Base-by-base conservation (phyloP, 805 yeast genomes). In the Huiozyma naganishii region DNA sequence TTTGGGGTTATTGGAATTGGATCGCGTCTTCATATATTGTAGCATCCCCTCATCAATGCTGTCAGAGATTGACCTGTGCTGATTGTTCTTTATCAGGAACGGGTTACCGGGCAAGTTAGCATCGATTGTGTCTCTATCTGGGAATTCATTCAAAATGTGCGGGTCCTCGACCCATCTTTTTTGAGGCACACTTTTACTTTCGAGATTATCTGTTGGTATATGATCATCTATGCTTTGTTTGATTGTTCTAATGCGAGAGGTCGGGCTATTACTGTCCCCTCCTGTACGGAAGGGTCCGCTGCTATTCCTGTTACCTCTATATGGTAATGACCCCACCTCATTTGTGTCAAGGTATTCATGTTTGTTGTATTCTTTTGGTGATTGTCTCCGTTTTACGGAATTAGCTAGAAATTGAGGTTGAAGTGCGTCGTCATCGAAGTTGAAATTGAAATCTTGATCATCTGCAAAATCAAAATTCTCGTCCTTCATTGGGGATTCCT, bases 181-280 rank as follows among this genome's bases (percentile, higher is more conserved):
- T 36, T 53, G 48, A 4, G 64, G 64, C 44, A 58, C 55, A 45
- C 59, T 59, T 36, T 48, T 43, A 59, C 58, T 57, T 7, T 51
- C 44, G 1, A 62, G 62, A 33, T 57, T 58, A 40, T 57, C 55
- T 27, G 59, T 48, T 4, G 64, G 65, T 6, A 64, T 59, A 42
- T 61, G 58, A 29, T 52, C 53, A 41, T 59, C 66, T 9, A 61
- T 59, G 33, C 58, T 61, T 50, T 61, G 64, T 43, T 59, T 61
- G 27, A 61, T 58, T 7, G 58, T 58, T 45, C 52, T 52, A n/a
- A 57, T 56, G 39, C 53, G 48, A 11, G 53, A 53, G 3, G 48
- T 23, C 6, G 44, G 44, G 13, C 44, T 41, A 6, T 23, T 11
- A 7, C 28, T 40, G 32, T 39, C 8, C 13, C 36, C 5, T 39